Evolutionary conservation across 108 stramenopile genomes (phyloP).

Genomic region (Nitzschia putrida): DNA sequence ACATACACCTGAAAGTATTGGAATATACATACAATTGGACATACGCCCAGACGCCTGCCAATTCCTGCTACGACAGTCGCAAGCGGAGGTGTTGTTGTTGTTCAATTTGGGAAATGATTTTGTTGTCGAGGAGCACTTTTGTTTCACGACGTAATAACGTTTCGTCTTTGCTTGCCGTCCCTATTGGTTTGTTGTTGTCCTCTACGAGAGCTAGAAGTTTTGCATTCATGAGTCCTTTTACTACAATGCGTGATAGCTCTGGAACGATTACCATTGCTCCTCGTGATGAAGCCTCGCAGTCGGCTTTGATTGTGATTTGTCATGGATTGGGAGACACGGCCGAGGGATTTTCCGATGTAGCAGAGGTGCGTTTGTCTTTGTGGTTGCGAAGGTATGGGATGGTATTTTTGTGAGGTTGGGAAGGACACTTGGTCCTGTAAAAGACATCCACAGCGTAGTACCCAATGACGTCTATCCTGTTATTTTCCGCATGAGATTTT

Average conservation of each 20-base stretch:
- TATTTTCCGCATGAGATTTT: not conserved
- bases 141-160: too few relatives aligned
- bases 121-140: too few relatives aligned
- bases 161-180: not conserved
- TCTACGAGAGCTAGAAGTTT: not conserved
- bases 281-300: conserved; percentile 66
- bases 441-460: too few relatives aligned
- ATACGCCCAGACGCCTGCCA: too few relatives aligned
- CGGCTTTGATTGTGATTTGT: conserved; percentile 77
- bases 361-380: conserved; percentile 31
- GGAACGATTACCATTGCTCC: conserved; percentile 77
- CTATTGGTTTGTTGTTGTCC: not conserved
- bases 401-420: too few relatives aligned
- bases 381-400: too few relatives aligned
- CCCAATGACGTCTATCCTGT: not conserved
- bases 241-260: conserved; percentile 53
- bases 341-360: conserved; percentile 69
- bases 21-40: too few relatives aligned
- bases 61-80: too few relatives aligned
- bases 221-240: conserved; percentile 25
- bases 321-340: conserved; percentile 94
- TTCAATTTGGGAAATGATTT: too few relatives aligned
- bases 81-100: too few relatives aligned
- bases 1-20: too few relatives aligned
- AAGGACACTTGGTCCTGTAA: too few relatives aligned